These are phyloP conservation scores for Chaetomidium leptoderma DNA, from an alignment of 495 filamentous ascomycete species.

Conservation along the genomic window DNA sequence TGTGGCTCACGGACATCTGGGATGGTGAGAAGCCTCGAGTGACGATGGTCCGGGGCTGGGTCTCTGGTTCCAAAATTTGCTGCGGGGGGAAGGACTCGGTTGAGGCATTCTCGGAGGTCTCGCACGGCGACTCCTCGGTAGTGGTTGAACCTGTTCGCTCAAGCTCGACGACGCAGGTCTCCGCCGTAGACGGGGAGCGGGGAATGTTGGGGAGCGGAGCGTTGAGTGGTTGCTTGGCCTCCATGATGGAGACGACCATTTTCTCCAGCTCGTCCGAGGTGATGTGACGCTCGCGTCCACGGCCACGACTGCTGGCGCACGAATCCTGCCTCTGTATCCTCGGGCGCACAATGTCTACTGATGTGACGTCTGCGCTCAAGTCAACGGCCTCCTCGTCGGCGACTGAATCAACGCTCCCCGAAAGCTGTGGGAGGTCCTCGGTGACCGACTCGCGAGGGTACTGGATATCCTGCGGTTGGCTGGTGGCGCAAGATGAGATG, in stretches of 20 bases:
- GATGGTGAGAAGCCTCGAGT: constrained; percentile 85
- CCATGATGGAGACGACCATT: constrained; percentile 79
- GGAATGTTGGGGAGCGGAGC: constrained; percentile 53
- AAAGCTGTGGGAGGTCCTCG: constrained; percentile 74
- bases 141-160: constrained; percentile 38
- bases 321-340: constrained; percentile 54
- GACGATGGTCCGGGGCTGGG: constrained; percentile 60
- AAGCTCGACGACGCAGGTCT: constrained; percentile 30
- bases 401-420: constrained; percentile 84
- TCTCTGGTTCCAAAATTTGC: constrained; percentile 34
- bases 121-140: constrained; percentile 35
- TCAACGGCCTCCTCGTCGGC: constrained; percentile 73
- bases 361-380: constrained; percentile 53
- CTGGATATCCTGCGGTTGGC: constrained; percentile 48
- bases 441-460: constrained; percentile 17
- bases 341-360: constrained; percentile 55
- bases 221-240: constrained; percentile 66
- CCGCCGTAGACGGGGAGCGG: constrained; percentile 14
- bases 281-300: constrained; percentile 82
- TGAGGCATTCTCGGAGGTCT: constrained; percentile 29
- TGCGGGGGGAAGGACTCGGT: constrained; percentile 33
- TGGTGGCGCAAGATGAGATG: constrained; percentile 34
- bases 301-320: constrained; percentile 54
- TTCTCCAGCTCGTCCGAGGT: constrained; percentile 81
- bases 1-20: constrained; percentile 59